phyloP scores from a whole-genome alignment of 768 basidiomycete species.

The Sporobolomyces phaffii region DNA sequence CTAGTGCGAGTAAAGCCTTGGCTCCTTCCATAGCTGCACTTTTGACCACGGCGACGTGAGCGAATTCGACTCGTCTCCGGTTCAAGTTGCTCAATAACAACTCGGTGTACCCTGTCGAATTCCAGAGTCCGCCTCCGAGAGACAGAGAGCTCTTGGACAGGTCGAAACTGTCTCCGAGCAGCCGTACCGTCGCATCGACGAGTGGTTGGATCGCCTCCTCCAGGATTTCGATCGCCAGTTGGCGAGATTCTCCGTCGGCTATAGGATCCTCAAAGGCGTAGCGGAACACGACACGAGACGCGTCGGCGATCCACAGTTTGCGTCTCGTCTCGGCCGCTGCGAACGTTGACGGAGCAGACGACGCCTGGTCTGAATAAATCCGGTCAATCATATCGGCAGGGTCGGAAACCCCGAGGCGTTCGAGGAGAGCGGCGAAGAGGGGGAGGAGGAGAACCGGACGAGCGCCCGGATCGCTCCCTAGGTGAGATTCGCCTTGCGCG shows the following conservation, averaged over 20 bases:
- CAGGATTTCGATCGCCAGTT: conserved; percentile 38
- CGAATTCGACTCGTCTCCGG: conserved; percentile 38
- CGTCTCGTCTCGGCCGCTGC: conserved; percentile 38
- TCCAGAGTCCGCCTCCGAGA: conserved; percentile 45
- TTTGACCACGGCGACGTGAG: conserved; percentile 37
- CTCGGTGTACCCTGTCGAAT: conserved; percentile 37
- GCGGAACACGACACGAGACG: conserved; percentile 41
- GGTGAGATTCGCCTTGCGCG: conserved; percentile 27
- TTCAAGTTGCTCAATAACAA: conserved; percentile 38
- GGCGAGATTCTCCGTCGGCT: conserved; percentile 9
- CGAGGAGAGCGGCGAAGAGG: conserved; percentile 40
- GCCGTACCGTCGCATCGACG: conserved; percentile 39
- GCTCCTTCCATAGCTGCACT: conserved; percentile 44
- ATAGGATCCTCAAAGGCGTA: conserved; percentile 39
- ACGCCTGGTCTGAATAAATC: conserved; percentile 27
- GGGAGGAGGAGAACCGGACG: too few species aligned
- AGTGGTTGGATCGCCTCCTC: conserved; percentile 37
- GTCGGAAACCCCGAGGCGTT: conserved; percentile 39
- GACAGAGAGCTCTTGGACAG: conserved; percentile 37
- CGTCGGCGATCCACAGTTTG: conserved; percentile 43
- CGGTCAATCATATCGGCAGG: conserved; percentile 41
- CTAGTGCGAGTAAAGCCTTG: conserved; percentile 27
- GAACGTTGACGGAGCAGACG: conserved; percentile 20
- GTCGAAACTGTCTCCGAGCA: conserved; percentile 35
- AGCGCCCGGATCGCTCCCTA: not conserved